Base-by-base conservation (phyloP, 2,329 filamentous ascomycete genomes). In the Penicillium vulpinum region DNA sequence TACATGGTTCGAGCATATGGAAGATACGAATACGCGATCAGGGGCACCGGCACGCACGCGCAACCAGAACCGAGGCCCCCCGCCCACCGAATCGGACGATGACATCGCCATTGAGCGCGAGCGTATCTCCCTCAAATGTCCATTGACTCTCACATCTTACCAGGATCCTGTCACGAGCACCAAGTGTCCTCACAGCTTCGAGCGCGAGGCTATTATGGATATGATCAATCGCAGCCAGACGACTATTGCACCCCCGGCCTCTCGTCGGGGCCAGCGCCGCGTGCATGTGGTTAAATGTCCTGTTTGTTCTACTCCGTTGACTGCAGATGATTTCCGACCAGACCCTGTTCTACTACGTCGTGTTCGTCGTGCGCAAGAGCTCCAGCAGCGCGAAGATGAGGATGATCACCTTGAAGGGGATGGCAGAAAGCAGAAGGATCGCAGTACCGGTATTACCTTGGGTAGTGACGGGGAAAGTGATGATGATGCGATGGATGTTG, bases 1-100 rank as follows among this genome's bases (percentile, higher is more conserved):
- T 13, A 83, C 83, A 11, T 90, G 87, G 87, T 89, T 90, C 67
- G 68, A 75, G 4, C 78, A 80, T 13, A 75, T 81, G 54, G 76
- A 78, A 62, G 78, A 79, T 22, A 54, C 55, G 1, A 53, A 41
- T 54, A 51, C 56, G 4, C 33, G 36, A 29, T 31, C 49, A 22
- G 35, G 47, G 33, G 36, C 39, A 31, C n/a, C 29, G 44, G 35
- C 53, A 67, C 69, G 47, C 18, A 60, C 59, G 45, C 62, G 60
- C 63, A 72, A 51, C 58, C 56, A 43, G 49, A 38, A 60, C 35
- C 64, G 55, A n/a, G 60, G 59, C 65, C 56, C 61, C 0, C 66
- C 66, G 1, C 52, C 69, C 2, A 64, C 65, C 3, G 68, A 71
- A 29, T 76, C 73, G 18, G 77, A 79, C 16, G 79, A 79, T 8